phyloP scores from a whole-genome alignment of 2,329 filamentous ascomycete genomes.

The Trichophyton benhamiae region DNA sequence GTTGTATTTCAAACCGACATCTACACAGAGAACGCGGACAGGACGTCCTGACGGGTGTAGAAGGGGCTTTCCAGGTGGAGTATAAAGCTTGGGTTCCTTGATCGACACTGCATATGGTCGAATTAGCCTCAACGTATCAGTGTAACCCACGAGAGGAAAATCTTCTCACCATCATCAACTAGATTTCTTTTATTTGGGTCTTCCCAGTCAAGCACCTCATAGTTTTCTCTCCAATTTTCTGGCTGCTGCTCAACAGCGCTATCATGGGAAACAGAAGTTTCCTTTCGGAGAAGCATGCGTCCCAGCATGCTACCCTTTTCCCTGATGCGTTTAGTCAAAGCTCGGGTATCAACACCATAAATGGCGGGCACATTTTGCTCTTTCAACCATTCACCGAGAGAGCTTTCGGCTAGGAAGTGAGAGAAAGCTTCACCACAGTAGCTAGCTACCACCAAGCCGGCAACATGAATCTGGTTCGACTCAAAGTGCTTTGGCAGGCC shows the following conservation, averaged over 20 bases:
- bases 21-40: conserved; percentile 79
- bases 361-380: conserved; percentile 90
- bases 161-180: conserved; percentile 77
- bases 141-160: not conserved
- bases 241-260: conserved; percentile 30
- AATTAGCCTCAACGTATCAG: not conserved
- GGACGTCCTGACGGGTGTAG: conserved; percentile 80
- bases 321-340: conserved; percentile 86
- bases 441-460: conserved; percentile 77
- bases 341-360: conserved; percentile 86
- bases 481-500: conserved; percentile 90
- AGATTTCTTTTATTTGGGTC: conserved; percentile 90
- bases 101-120: conserved; percentile 60
- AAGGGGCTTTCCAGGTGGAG: conserved; percentile 53
- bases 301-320: conserved; percentile 94
- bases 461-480: conserved; percentile 81
- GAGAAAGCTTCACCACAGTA: conserved; percentile 94
- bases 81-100: conserved; percentile 73
- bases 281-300: conserved; percentile 65
- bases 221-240: conserved; percentile 44
- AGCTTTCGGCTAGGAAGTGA: conserved; percentile 82
- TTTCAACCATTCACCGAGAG: conserved; percentile 88
- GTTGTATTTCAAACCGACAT: conserved; percentile 98
- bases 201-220: conserved; percentile 74
- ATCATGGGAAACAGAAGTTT: conserved; percentile 22